Evolutionary conservation across 148 eudicot species (phyloP), one percentile per base, ranked within the genome.

Genomic region (Agrostemma githago): DNA sequence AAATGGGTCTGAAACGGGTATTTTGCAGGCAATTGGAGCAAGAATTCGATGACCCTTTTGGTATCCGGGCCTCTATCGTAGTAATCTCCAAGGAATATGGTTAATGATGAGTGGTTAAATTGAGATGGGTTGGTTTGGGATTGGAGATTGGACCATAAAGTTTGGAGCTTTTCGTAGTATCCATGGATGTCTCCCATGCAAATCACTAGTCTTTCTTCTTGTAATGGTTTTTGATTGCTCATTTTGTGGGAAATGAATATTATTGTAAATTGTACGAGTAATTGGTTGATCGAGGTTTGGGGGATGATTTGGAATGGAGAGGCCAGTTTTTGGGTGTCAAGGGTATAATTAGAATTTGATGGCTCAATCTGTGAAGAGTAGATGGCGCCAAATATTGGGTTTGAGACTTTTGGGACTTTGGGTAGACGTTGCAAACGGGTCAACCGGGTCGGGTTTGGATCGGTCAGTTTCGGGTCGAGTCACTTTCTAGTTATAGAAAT

Each of bases 111-210:
- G 15, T 74, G 70, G 66, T 78, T 72, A 86, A 95, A 95, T 54
- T 86, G 81, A 46, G 83, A 68, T 40, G 88, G 88, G 83, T 66
- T 78, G 34, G 84, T 82, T 21, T 66, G 74, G 54, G 81, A 51
- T 82, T 94, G 71, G 43, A 91, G 93, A 63, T 92, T 95, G 48
- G 85, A 82, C 96, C 98, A 91, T 16, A 93, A 76, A 2, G 77
- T 85, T 78, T 77, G 78, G 66, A 93, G 89, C 86, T 93, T 91
- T 61, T 82, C 63, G 54, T 80, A 72, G 89, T 79, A 74, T 40
- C 98, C 98, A 82, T 95, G 92, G 79, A 93, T 75, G 66, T 93
- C 98, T 14, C 96, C 98, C 41, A 93, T 74, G 84, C 92, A 89
- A 34, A 89, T 87, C 2, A 92, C 93, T 2, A 83, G 56, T 77